Percentiles rank a stretch among this genome's conserved stretches.
phyloP scores from a whole-genome alignment of 345 rosid species.

The Arabidopsis suecica region DNA sequence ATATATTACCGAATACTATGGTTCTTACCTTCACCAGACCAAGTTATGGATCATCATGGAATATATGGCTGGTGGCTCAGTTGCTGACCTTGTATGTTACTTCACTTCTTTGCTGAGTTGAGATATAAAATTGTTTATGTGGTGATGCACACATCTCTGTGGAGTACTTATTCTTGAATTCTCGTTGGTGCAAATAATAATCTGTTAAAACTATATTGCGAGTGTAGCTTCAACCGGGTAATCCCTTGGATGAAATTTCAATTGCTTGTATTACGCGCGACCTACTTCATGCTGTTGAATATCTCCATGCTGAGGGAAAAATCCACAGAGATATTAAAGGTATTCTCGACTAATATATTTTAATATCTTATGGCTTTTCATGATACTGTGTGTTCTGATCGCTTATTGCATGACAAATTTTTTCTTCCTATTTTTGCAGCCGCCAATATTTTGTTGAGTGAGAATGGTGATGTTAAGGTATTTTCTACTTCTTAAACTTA shows the following conservation, averaged over 20 bases:
- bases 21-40: constrained; percentile 96
- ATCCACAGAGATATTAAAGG: constrained; percentile 99
- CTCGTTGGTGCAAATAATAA: constrained; percentile 24
- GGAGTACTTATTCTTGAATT: background rate
- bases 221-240: constrained; percentile 91
- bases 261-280: constrained; percentile 92
- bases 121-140: constrained; percentile 9
- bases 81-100: constrained; percentile 96
- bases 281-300: constrained; percentile 96
- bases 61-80: constrained; percentile 99
- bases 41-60: constrained; percentile 99
- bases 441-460: constrained; percentile 91
- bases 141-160: constrained; percentile 25
- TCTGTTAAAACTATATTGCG: constrained; percentile 19
- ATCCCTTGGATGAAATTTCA: constrained; percentile 91
- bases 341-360: constrained; percentile 40
- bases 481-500: constrained; percentile 27
- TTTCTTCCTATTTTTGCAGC: constrained; percentile 63
- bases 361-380: background rate
- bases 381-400: constrained; percentile 19
- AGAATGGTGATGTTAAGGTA: constrained; percentile 99
- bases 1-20: constrained; percentile 95
- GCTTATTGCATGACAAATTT: constrained; percentile 41
- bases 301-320: constrained; percentile 92
- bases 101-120: constrained; percentile 39